Base-by-base conservation (phyloP, 352 stramenopile genomes). In the Phytophthora fragariae region DNA sequence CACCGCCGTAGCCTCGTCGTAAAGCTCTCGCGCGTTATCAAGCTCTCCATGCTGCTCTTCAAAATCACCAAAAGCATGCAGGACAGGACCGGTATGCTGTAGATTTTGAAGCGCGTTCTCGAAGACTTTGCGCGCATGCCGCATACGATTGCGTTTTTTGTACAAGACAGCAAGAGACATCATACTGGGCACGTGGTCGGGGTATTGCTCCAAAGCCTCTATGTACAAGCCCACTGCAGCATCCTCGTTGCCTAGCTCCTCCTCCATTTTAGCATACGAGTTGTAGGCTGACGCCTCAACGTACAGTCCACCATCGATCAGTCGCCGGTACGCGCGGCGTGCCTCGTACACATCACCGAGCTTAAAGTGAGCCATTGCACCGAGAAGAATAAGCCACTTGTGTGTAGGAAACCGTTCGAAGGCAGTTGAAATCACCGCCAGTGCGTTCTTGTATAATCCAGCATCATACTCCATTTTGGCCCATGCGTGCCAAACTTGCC, bases 401-500 rank as follows among this genome's bases (percentile, higher is more conserved):
- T 95, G 83, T 17, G 86, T 93, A 47, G 90, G 88, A 57, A 92
- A 94, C 19, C 72, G 73, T 39, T 79, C 68, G 77, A 92, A 88
- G 5, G 81, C 87, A 35, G 80, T 82, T 35, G 84, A 70, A 17
- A 95, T 75, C 37, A 97, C 88, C 15, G 79, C 84, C n/a, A 95
- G 61, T 15, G 83, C 70, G 66, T 94, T 92, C 59, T 89, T 86
- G 76, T 89, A 95, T 31, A 92, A 69, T 21, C 90, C 90, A 56
- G 79, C 79, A 49, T 94, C 86, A 53, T 82, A 97, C 72, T 97
- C 90, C 52, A 88, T 85, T 70, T 97, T 93, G 27, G 85, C 90
- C 88, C 88, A 97, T 49, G 90, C 90, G 61, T 97, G 90, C 85
- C 88, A 97, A 15, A 97, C 88, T 71, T 97, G 86, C 27, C 81